These are phyloP conservation scores for Stachybotrys chartarum DNA, from an alignment of 2,329 filamentous ascomycete genomes.

Conservation along the genomic window DNA sequence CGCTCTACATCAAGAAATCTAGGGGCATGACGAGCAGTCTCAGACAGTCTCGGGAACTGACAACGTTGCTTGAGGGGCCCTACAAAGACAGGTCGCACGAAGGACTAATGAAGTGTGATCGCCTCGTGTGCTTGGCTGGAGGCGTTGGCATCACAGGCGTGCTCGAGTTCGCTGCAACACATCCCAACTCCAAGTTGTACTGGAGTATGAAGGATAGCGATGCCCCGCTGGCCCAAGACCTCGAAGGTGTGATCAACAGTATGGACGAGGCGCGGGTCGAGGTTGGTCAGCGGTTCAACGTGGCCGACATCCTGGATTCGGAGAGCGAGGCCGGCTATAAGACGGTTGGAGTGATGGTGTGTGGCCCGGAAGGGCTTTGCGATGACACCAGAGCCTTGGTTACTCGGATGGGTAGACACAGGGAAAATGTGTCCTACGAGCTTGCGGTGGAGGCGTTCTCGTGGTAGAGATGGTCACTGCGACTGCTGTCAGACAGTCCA, in stretches of 20 bases:
- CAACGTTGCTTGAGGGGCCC: slow-evolving; percentile 31
- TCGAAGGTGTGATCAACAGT: slow-evolving; percentile 14
- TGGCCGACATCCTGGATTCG: slow-evolving; percentile 19
- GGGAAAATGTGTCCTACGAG: not conserved
- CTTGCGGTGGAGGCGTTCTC: not conserved
- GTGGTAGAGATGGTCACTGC: not conserved
- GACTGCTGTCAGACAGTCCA: not conserved
- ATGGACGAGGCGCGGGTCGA: slow-evolving; percentile 25
- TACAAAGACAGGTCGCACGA: slow-evolving; percentile 23
- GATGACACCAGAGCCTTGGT: slow-evolving; percentile 25
- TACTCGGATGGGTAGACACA: not conserved
- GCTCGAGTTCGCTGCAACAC: slow-evolving; percentile 23
- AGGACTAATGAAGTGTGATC: slow-evolving; percentile 21
- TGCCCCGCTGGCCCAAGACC: slow-evolving; percentile 18
- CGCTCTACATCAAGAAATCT: slow-evolving; percentile 26
- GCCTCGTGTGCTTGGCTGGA: slow-evolving; percentile 35
- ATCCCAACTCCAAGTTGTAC: slow-evolving; percentile 26
- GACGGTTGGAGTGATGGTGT: slow-evolving; percentile 30
- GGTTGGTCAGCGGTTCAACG: slow-evolving; percentile 13
- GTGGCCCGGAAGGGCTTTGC: slow-evolving; percentile 30
- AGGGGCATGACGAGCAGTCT: slow-evolving; percentile 27
- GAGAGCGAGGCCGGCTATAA: slow-evolving; percentile 20
- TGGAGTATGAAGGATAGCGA: slow-evolving; percentile 25
- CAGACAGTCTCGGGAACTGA: slow-evolving; percentile 11
- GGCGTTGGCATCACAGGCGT: slow-evolving; percentile 41